Percentiles rank a stretch among this genome's conserved stretches.
Conservation (phyloP, 2,329 filamentous ascomycete species). For the Sordariomycetes sp. region DNA sequence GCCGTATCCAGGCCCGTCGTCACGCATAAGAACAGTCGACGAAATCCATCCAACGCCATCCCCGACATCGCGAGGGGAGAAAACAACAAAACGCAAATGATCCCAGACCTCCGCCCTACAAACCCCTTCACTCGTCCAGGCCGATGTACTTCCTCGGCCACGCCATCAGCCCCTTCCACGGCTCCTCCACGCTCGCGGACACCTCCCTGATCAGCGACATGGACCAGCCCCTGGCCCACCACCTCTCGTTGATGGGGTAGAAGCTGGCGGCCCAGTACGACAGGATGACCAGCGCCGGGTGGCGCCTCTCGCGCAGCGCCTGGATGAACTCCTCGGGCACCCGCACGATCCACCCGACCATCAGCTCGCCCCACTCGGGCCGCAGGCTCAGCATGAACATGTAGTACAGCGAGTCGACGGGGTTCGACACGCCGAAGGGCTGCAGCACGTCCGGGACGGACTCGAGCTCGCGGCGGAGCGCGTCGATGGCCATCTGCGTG, state of each 20-base stretch:
- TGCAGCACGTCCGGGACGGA: background rate
- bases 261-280: slow-evolving; percentile 8
- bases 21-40: too few species aligned
- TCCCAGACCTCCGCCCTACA: too few species aligned
- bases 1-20: too few species aligned
- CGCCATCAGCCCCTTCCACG: background rate
- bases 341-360: slow-evolving; percentile 8
- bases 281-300: slow-evolving; percentile 6
- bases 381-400: slow-evolving; percentile 4
- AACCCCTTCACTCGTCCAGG: background rate
- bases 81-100: too few species aligned
- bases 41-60: too few species aligned
- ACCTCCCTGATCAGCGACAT: slow-evolving; percentile 6
- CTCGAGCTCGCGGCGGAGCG: background rate
- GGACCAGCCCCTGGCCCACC: slow-evolving; percentile 9
- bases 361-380: slow-evolving; percentile 4
- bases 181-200: background rate
- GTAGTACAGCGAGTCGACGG: background rate
- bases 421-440: background rate
- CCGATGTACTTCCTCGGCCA: background rate
- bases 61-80: too few species aligned
- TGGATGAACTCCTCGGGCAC: slow-evolving; percentile 6
- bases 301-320: background rate
- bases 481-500: background rate
- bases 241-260: slow-evolving; percentile 4